Evolutionary conservation across 2,329 filamentous ascomycete genomes (phyloP), one percentile per base, ranked within the genome.

Genomic region (Fusarium redolens): DNA sequence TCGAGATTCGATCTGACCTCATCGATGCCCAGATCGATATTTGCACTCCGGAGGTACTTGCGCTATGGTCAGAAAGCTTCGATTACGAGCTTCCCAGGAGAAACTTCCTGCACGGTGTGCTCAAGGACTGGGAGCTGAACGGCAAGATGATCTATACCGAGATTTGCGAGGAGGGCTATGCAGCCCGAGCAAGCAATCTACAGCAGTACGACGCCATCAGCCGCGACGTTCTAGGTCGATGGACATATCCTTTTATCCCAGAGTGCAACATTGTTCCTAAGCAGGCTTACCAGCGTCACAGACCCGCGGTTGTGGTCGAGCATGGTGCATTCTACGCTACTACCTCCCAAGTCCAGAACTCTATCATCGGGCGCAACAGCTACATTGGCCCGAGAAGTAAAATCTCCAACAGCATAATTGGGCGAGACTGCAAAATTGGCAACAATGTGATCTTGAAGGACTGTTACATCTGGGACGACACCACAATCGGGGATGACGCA

Each of bases 11-110:
- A 43, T 90, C 92, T 72, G 96, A 99, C 82, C 85, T 99, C 65
- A 93, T 98, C 69, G 96, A 99, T 81, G 95, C 94, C 76, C 93
- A 94, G 58, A 96, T 99, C 78, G 96, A 99, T 80, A 98, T 99
- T 72, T 98, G 96, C 83, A 98, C 96, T 2, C 95, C 96, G 0
- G 96, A 98, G 79, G 95, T 98, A 13, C 88, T 98, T 47, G 95
- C 95, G 12, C 85, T 98, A 64, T 99, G 96, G 94, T 96, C 95
- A 13, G 96, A 99, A 83, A 97, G 95, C 79, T 99, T 98, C 78
- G 96, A 99, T 81, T 98, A 97, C 81, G 95, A 98, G 80, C 88
- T 95, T 12, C 94, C 96, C 3, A 90, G 95, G 61, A 92, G 92
- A 77, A 94, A 97, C 78, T 98, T 97, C 77, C 83, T 99, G 40